Evolutionary conservation across 2,329 filamentous ascomycete genomes (phyloP).

Genomic region (Fusarium cyanostomum): DNA sequence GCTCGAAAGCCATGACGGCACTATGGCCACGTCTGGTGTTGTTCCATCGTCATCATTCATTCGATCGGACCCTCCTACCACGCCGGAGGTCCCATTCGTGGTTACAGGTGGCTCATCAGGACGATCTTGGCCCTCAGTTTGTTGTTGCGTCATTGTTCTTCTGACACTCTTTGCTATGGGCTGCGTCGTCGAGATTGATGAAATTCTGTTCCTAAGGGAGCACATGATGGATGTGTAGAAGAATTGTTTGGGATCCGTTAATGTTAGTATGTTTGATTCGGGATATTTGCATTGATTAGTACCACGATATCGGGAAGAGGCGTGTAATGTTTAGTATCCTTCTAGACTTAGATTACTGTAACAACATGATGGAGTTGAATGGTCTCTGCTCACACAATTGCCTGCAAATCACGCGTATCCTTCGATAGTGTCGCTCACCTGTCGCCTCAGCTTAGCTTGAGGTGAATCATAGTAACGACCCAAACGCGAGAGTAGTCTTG

Average conservation of each 20-base stretch:
- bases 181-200: not conserved
- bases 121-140: not conserved
- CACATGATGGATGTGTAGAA: not conserved
- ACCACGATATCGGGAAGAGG: constrained; percentile 22
- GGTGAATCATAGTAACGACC: not conserved
- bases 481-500: not conserved
- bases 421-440: not conserved
- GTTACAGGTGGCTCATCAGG: constrained; percentile 1
- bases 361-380: constrained; percentile 2
- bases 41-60: not conserved
- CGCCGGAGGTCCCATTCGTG: not conserved
- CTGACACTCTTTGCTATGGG: not conserved
- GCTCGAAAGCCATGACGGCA: not conserved
- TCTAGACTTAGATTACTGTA: constrained; percentile 27
- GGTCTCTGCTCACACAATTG: not conserved
- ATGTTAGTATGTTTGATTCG: not conserved
- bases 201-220: not conserved
- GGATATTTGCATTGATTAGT: constrained; percentile 28
- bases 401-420: too few relatives aligned
- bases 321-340: constrained; percentile 24
- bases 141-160: not conserved
- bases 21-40: not conserved
- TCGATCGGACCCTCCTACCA: not conserved
- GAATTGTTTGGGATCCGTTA: not conserved
- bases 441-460: not conserved